Conservation (phyloP, 306 rosid genomes). For the Glycine soja region DNA sequence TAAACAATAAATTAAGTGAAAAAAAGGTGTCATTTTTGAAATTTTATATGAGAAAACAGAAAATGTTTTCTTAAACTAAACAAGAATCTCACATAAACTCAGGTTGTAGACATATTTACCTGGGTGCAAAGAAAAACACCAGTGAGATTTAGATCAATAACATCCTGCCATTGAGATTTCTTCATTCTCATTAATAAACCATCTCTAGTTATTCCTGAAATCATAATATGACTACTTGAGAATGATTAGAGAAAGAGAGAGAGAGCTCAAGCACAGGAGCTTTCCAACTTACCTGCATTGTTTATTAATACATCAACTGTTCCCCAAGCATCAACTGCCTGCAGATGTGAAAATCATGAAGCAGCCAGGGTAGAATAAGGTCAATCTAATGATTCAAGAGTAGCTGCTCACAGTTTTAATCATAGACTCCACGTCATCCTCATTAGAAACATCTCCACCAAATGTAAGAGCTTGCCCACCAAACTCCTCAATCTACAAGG, state of each 20-base stretch:
- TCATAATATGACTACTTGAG: conserved; percentile 38
- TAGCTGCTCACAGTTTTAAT: conserved; percentile 77
- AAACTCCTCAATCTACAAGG: conserved; percentile 71
- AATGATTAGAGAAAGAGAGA: background rate
- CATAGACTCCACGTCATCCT: conserved; percentile 87
- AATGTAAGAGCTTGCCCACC: conserved; percentile 92
- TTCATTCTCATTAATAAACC: conserved; percentile 97
- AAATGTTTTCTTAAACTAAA: conserved; percentile 9
- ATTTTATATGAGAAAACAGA: background rate
- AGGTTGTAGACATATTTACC: conserved; percentile 54
- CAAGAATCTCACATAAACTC: background rate
- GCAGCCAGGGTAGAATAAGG: conserved; percentile 45
- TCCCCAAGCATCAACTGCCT: conserved; percentile 98
- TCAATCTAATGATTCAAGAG: conserved; percentile 42
- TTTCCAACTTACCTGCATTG: conserved; percentile 77
- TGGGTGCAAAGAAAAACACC: conserved; percentile 92
- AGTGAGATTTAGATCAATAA: conserved; percentile 93
- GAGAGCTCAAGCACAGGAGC: background rate
- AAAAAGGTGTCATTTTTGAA: background rate
- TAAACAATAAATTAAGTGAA: background rate
- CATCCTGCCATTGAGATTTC: conserved; percentile 92
- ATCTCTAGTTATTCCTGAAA: conserved; percentile 88
- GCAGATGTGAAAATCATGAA: conserved; percentile 55
- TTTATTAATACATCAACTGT: conserved; percentile 88
- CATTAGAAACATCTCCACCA: conserved; percentile 93